phyloP scores from a whole-genome alignment of 2,329 filamentous ascomycete genomes.

The Penicillium sclerotigenum region DNA sequence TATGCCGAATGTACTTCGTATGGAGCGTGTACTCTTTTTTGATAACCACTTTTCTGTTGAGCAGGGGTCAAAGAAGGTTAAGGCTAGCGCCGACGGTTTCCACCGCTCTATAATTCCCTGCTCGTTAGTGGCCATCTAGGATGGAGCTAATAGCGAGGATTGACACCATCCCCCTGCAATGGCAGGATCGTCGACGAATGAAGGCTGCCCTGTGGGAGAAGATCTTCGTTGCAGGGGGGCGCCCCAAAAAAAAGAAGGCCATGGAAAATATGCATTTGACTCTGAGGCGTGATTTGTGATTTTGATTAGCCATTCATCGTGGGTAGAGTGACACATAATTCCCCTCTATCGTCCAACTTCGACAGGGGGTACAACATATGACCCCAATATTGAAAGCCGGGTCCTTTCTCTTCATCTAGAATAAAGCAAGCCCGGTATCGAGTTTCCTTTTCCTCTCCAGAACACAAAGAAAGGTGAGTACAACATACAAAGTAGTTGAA shows the following conservation, averaged over 20 bases:
- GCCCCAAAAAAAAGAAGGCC: not conserved
- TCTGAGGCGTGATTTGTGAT: not conserved
- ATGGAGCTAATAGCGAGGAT: not conserved
- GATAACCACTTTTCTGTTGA: not conserved
- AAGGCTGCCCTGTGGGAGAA: not conserved
- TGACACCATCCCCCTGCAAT: not conserved
- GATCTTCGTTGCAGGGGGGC: not conserved
- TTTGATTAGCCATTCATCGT: not conserved
- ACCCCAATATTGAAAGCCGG: not conserved
- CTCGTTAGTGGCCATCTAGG: constrained; percentile 1
- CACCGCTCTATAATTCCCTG: not conserved
- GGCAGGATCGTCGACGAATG: not conserved
- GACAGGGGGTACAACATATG: not conserved
- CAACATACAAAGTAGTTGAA: not conserved
- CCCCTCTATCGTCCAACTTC: not conserved
- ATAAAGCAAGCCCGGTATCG: not conserved
- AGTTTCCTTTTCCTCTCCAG: not conserved
- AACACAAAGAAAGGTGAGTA: not conserved
- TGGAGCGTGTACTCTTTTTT: not conserved
- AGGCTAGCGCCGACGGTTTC: not conserved
- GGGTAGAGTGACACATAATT: not conserved
- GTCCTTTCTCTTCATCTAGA: not conserved
- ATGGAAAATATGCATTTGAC: not conserved
- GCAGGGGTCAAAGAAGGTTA: not conserved
- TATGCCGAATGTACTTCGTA: not conserved